A percentile compares a stretch with the other conserved stretches of the same genome.
Evolutionary conservation across 441 rosid genomes (phyloP).

Genomic region (Gossypium lobatum): DNA sequence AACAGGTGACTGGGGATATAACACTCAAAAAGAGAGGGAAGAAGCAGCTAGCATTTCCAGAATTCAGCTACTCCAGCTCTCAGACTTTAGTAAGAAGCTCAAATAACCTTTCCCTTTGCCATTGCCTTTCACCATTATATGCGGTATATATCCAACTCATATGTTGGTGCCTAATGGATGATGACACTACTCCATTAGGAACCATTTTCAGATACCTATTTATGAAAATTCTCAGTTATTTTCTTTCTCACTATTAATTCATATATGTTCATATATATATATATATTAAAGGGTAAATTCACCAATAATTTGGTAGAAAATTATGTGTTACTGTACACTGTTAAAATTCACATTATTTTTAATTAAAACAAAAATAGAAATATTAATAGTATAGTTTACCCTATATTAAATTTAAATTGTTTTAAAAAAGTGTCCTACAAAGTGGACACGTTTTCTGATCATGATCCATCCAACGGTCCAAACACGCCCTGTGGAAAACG

Average conservation of each 20-base stretch:
- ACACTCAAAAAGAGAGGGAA: slow-evolving; percentile 41
- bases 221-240: neutral
- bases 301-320: no score
- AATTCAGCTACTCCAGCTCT: slow-evolving; percentile 69
- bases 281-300: no score
- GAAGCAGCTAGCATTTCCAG: slow-evolving; percentile 67
- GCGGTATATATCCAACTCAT: neutral
- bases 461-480: slow-evolving; percentile 90
- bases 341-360: no score
- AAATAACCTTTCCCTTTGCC: slow-evolving; percentile 30
- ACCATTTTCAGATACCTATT: neutral
- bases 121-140: neutral
- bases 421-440: slow-evolving; percentile 50
- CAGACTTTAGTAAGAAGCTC: slow-evolving; percentile 77
- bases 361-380: no score
- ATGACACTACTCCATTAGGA: neutral
- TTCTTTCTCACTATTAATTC: neutral
- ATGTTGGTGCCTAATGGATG: neutral
- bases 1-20: slow-evolving; percentile 4
- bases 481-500: slow-evolving; percentile 63
- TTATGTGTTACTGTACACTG: no score
- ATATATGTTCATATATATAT: no score
- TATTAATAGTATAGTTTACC: no score
- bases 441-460: slow-evolving; percentile 72
- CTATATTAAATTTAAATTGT: neutral